Base-by-base conservation (phyloP, 2,329 filamentous ascomycete species). In the Neofusicoccum sp. region DNA sequence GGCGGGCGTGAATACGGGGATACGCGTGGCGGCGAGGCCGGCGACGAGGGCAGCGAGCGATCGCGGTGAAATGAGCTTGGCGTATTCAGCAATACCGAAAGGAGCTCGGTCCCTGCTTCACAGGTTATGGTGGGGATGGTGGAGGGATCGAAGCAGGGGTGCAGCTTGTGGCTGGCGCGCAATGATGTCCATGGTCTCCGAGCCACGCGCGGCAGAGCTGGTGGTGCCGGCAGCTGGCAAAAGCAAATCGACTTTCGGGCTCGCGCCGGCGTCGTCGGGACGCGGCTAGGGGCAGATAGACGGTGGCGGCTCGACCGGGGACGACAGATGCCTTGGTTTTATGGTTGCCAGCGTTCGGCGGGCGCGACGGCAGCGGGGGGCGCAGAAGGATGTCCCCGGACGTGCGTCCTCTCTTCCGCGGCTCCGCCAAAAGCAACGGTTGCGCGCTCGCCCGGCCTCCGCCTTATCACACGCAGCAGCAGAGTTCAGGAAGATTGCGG, bases 1-100 rank as follows among this genome's bases (percentile, higher is more conserved):
- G 64, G 61, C 8, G 48, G 56, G 31, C 64, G 48, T n/a, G 39
- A 34, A 39, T 28, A 62, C 36, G 49, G 50, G 22, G 59, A 65
- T 45, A 63, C 60, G 45, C 56, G 44, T 12, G 34, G 12, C 7
- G 6, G n/a, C 3, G n/a, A 31, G 12, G 1, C 6, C 4, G 36
- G 22, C 50, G 50, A 39, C 8, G 33, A 39, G 50, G n/a, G 37
- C 50, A 44, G 37, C 52, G n/a, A 14, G 33, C 31, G 39, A 58
- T 58, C 39, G 14, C 5, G 34, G 54, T 22, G 54, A 45, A 45
- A 58, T 45, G 54, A 58, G 39, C 54, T 58, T 58, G 54, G 54
- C 41, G n/a, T 16, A 58, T 58, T 58, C 14, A 16, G 28, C 14
- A 22, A 36, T 58, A 36, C 29, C 31, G 29, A 28, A 22, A 31